These are phyloP conservation scores for Ustilago crameri DNA, from an alignment of 1,284 basidiomycete species.

Conservation along the genomic window DNA sequence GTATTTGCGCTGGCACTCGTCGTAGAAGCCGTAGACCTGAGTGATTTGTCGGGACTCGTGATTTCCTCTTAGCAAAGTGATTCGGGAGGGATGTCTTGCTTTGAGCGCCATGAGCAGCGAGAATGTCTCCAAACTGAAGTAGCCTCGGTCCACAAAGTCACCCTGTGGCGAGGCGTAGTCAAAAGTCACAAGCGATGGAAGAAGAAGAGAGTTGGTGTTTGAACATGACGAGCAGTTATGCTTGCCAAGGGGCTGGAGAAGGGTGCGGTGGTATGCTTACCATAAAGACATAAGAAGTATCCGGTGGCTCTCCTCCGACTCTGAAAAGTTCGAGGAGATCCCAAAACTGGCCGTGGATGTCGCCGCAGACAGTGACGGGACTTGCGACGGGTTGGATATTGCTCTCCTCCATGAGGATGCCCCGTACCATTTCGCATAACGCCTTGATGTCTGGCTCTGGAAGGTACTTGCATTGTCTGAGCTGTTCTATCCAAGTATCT, in stretches of 20 bases:
- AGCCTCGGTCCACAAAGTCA: slow-evolving; percentile 96
- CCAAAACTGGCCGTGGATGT: slow-evolving; percentile 97
- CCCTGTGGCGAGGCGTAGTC: slow-evolving; percentile 73
- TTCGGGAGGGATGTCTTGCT: slow-evolving; percentile 90
- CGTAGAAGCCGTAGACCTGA: slow-evolving; percentile 95
- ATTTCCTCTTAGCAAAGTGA: slow-evolving; percentile 90
- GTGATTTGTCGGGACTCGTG: slow-evolving; percentile 97
- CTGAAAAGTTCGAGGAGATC: slow-evolving; percentile 89
- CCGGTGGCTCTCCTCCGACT: slow-evolving; percentile 86
- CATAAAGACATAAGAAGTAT: slow-evolving; percentile 98
- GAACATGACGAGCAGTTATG: too few species aligned
- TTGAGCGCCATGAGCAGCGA: slow-evolving; percentile 89
- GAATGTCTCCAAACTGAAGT: slow-evolving; percentile 95
- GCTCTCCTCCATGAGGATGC: slow-evolving; percentile 89
- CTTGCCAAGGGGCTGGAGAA: too few species aligned
- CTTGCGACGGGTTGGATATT: slow-evolving; percentile 93
- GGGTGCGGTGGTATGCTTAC: slow-evolving; percentile 69
- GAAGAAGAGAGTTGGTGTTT: too few species aligned
- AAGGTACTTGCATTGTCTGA: slow-evolving; percentile 86
- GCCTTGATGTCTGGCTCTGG: slow-evolving; percentile 89
- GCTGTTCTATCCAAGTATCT: slow-evolving; percentile 71
- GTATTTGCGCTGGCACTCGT: slow-evolving; percentile 96
- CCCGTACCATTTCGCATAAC: slow-evolving; percentile 85
- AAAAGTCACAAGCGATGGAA: background rate
- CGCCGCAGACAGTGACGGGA: slow-evolving; percentile 91